These are phyloP conservation scores for Backusella sp. DNA, from an alignment of 192 early-diverging fungal genomes.

Conservation along the genomic window DNA sequence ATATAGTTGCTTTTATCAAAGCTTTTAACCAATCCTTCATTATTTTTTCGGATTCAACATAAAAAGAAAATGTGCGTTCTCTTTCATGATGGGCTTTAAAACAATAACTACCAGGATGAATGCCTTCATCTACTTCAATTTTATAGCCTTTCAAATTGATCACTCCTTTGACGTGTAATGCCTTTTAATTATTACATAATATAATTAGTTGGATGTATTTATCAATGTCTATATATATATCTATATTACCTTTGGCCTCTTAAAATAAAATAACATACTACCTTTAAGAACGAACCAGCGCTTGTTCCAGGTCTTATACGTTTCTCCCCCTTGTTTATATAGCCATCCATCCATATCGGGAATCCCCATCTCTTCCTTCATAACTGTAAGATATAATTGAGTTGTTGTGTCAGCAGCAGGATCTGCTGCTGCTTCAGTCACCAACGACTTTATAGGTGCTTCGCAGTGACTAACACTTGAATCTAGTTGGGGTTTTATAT, in stretches of 20 bases:
- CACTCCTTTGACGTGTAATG: conserved; percentile 48
- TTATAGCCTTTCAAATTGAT: conserved; percentile 58
- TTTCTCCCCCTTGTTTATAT: conserved; percentile 48
- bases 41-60: conserved; percentile 45
- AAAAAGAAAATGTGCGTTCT: conserved; percentile 56
- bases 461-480: neutral
- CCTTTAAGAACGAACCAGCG: conserved; percentile 60
- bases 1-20: conserved; percentile 61
- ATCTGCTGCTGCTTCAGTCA: neutral
- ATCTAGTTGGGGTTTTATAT: neutral
- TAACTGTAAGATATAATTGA: neutral
- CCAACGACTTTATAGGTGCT: neutral
- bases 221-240: neutral
- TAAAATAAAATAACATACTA: conserved; percentile 51
- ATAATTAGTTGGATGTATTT: neutral
- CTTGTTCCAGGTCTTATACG: conserved; percentile 56
- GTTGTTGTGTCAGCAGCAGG: neutral
- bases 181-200: neutral
- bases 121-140: conserved; percentile 53
- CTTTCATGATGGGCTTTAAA: conserved; percentile 59
- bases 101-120: conserved; percentile 56
- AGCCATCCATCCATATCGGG: conserved; percentile 56
- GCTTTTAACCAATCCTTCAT: conserved; percentile 58
- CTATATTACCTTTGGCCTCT: conserved; percentile 38
- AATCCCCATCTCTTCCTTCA: neutral